Evolutionary conservation across 805 yeast species (phyloP), one percentile per base, ranked within the genome.

Genomic region (Vanderwaltozyma tropicalis): DNA sequence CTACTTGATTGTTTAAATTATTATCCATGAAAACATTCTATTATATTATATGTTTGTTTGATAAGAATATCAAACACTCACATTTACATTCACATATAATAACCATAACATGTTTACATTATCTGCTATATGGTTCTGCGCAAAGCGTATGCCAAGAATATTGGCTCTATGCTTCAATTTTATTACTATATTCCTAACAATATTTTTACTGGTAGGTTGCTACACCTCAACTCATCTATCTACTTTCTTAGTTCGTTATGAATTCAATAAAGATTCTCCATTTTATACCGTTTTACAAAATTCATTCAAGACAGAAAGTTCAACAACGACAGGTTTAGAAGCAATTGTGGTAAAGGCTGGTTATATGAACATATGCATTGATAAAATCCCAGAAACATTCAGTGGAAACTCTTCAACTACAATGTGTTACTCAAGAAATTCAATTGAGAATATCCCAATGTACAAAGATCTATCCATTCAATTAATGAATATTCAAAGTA

Each of bases 201-300:
- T 74, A 1, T 78, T 76, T 52, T 57, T 78, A 5, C 56, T 78
- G 11, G 49, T 76, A 5, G 81, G 86, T 2, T 75, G 81, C 38
- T 64, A 71, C 16, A 61, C 61, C 15, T 31, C 58, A 0, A 55
- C 67, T 0, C 76, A 72, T 48, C 66, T 75, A 2, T 63, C 71
- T 1, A 68, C 72, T 0, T 78, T 66, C 42, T 49, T 78, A 35
- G 63, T 72, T n/a, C 63, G 66, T 33, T 68, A 71, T 44, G 48
- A 56, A 34, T 75, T 73, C 59, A 71, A 77, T 45, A 40, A 58
- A 16, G 50, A 67, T 2, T 71, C 79, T 0, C 48, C 68, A 1
- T 51, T 72, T 34, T 69, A 55, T 44, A 46, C 64, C 10, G 55
- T 66, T 33, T 63, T 74, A 20, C 45, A 63, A 42, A 46, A 57